phyloP scores from a whole-genome alignment of 2,329 filamentous ascomycete species.

The Fusarium virguliforme region DNA sequence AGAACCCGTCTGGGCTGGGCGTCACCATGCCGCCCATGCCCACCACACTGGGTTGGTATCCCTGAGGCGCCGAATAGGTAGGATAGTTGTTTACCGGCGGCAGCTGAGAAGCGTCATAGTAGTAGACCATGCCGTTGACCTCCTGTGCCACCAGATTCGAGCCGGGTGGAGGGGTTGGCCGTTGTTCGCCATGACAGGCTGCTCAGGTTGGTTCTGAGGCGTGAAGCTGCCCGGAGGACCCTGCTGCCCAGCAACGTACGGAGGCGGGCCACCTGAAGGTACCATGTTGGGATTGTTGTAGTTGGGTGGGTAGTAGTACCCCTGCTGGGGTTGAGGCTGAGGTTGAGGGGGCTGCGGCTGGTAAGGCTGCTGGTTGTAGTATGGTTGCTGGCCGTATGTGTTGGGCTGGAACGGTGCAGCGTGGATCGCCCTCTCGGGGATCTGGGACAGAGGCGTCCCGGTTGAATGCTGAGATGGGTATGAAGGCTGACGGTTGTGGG shows the following conservation, averaged over 20 bases:
- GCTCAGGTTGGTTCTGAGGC: slow-evolving; percentile 61
- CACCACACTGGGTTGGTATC: slow-evolving; percentile 72
- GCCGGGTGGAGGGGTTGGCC: slow-evolving; percentile 47
- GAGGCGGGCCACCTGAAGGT: slow-evolving; percentile 67
- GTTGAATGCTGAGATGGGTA: slow-evolving; percentile 80
- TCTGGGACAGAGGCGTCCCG: slow-evolving; percentile 89
- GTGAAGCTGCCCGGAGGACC: slow-evolving; percentile 60
- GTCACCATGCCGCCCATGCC: slow-evolving; percentile 88
- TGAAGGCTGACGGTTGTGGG: slow-evolving; percentile 78
- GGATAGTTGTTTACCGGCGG: slow-evolving; percentile 67
- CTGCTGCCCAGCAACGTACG: slow-evolving; percentile 73
- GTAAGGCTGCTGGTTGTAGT: slow-evolving; percentile 68
- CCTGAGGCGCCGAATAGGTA: slow-evolving; percentile 64
- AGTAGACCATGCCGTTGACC: slow-evolving; percentile 96
- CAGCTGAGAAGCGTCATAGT: slow-evolving; percentile 86
- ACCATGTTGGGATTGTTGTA: slow-evolving; percentile 66
- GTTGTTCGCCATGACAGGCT: slow-evolving; percentile 52
- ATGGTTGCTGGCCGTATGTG: slow-evolving; percentile 72
- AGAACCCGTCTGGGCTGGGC: slow-evolving; percentile 78
- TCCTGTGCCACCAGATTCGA: slow-evolving; percentile 82
- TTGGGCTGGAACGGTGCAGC: slow-evolving; percentile 91
- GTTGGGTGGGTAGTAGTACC: slow-evolving; percentile 79
- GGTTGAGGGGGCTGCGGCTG: slow-evolving; percentile 52
- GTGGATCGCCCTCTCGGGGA: slow-evolving; percentile 92
- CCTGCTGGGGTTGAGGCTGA: slow-evolving; percentile 58